Evolutionary conservation across 441 rosid genomes (phyloP), one percentile per base, ranked within the genome.

Genomic region (Manihot esculenta): DNA sequence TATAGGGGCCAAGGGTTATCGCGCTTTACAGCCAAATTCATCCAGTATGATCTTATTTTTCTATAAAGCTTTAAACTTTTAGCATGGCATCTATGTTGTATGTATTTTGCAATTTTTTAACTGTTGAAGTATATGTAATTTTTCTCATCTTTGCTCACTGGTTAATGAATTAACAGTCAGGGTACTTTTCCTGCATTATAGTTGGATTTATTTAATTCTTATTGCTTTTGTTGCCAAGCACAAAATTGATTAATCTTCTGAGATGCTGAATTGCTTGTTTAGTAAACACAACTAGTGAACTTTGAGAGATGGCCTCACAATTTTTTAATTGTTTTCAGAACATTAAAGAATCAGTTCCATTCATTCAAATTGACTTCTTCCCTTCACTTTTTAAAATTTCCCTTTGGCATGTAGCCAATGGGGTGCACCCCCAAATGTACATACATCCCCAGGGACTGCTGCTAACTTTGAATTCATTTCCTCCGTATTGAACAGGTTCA

Each of bases 1-100:
- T 30, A 83, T 83, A 35, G 99, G 97, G 81, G 78, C 85, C 58
- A 90, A 84, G 80, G 99, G 97, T 64, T 79, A 71, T 68, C 97
- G 97, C 64, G 92, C 84, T n/a, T 69, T 88, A 38, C 92, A 85
- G 81, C 93, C 93, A 72, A 82, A 89, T 81, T 84, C 92, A 74
- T 82, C 86, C 20, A 86, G 98, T 91, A 85, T 72, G 85, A 66
- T 76, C 72, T 45, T 20, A 15, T 48, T 65, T 67, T 62, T 71
- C 68, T 68, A 61, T 61, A 30, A 17, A 33, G 38, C 20, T 58
- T 13, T 38, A 50, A 73, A 56, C 11, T 45, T 49, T 48, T 56
- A 2, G 26, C 50, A 51, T 70, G 54, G 27, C 10, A 41, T 38
- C 9, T 4, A 50, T 63, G 54, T 13, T 26, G 15, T 8, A 3